Percentiles rank a stretch among this genome's conserved stretches.
Evolutionary conservation across 345 rosid species (phyloP).

Genomic region (Mercurialis annua): DNA sequence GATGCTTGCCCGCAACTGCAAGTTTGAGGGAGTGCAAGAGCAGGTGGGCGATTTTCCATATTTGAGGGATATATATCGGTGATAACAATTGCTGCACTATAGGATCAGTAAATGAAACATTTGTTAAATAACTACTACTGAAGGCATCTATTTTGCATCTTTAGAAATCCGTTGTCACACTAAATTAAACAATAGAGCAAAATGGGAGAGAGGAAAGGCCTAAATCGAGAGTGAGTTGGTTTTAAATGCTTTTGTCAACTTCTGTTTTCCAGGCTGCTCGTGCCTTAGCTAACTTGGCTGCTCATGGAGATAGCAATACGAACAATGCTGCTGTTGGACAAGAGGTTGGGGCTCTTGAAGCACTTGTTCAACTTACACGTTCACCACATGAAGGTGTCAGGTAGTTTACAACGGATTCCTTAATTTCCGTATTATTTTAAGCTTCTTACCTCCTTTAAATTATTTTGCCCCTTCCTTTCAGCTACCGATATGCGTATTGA

Average conservation of each 20-base stretch:
- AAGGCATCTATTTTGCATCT: neutral
- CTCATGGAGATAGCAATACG: conserved; percentile 92
- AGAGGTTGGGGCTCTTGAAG: conserved; percentile 92
- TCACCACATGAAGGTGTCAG: conserved; percentile 93
- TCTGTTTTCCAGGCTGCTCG: conserved; percentile 70
- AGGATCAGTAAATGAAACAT: neutral
- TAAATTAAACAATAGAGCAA: neutral
- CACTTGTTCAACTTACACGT: conserved; percentile 76
- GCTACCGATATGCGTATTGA: neutral
- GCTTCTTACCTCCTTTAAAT: neutral
- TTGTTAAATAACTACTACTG: neutral
- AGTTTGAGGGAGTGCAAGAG: conserved; percentile 40
- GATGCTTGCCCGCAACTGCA: conserved; percentile 34
- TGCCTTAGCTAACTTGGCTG: conserved; percentile 91
- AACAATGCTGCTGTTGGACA: conserved; percentile 95
- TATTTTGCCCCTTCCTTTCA: neutral
- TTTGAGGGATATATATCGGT: neutral
- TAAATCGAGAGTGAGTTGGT: neutral
- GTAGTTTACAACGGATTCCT: conserved; percentile 25
- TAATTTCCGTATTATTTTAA: neutral
- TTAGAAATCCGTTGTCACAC: neutral
- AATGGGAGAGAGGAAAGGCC: conserved; percentile 6
- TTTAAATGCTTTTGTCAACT: conserved; percentile 1
- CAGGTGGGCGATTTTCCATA: conserved; percentile 24
- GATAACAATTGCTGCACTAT: neutral